Evolutionary conservation across 139 green algal species (phyloP), one percentile per base, ranked within the genome.

Genomic region (Picochlorum sp.): DNA sequence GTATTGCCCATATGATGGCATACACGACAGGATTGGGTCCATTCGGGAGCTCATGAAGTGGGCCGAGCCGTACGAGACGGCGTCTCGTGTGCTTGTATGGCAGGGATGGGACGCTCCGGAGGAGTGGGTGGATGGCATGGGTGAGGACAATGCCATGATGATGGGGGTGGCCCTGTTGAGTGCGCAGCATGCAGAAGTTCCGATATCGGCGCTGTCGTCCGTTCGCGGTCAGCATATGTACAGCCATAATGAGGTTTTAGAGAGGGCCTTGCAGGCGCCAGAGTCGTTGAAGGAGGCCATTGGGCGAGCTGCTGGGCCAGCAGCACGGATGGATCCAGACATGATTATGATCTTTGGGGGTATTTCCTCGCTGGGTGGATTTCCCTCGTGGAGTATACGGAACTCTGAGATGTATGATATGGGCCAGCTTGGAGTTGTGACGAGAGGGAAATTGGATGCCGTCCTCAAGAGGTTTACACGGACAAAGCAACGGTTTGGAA

Each of bases 331-430:
- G 0, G 69, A 75, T 30, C 69, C 69, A 24, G 69, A 75, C 10
- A 71, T 75, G 34, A 61, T 75, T n/a, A 37, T 75, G 45, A 14
- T 56, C 14, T 59, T 59, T 45, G 56, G 21, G 3, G 41, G 24
- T 15, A 34, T 49, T n/a, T 61, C 75, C 14, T 79, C 64, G 10
- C 34, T 77, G 26, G 68, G 49, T 15, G 76, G 68, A 10, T 83
- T 78, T 45, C 73, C 76, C 18, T 47, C 76, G 11, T 83, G 76
- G 76, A 10, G 34, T n/a, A 20, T 76, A 28, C 55, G 73, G 2
- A 38, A 61, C 6, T 64, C 52, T 10, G 73, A 83, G 24, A 66
- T 83, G 1, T 83, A 77, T 52, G 56, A 67, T 14, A 37, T 78
- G 23, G 73, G 73, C 9, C 24, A 49, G 6, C 65, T 83, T 18